phyloP scores from a whole-genome alignment of 2,329 filamentous ascomycete genomes.

The Cladosporium phlei region DNA sequence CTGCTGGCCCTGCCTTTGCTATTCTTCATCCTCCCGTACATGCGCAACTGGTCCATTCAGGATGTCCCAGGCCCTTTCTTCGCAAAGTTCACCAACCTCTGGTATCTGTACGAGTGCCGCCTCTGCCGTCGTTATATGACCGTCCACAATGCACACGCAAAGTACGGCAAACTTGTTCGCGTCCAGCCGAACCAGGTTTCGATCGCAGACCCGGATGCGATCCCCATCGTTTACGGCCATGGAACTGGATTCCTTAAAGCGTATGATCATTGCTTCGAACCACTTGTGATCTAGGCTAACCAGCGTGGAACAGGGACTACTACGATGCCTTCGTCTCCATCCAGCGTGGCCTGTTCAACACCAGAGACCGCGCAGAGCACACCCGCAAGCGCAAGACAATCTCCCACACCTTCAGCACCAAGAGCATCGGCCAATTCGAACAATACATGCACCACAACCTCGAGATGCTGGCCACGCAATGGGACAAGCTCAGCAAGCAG shows the following conservation, averaged over 20 bases:
- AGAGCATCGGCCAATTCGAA: conserved; percentile 70
- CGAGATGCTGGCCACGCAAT: conserved; percentile 65
- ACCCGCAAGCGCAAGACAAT: conserved; percentile 83
- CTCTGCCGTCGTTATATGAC: conserved; percentile 51
- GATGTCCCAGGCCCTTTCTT: conserved; percentile 60
- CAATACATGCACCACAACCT: conserved; percentile 82
- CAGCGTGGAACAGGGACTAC: conserved; percentile 8
- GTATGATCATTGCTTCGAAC: conserved; percentile 25
- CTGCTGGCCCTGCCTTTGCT: conserved; percentile 47
- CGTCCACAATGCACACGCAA: conserved; percentile 52
- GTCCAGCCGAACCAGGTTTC: conserved; percentile 37
- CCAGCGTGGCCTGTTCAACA: conserved; percentile 82
- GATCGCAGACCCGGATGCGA: conserved; percentile 73
- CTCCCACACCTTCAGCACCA: conserved; percentile 75
- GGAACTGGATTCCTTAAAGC: conserved; percentile 46
- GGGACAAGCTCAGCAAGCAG: conserved; percentile 56
- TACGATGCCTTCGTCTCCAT: conserved; percentile 87
- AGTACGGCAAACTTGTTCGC: conserved; percentile 37
- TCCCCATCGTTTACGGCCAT: conserved; percentile 68
- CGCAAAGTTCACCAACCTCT: conserved; percentile 69
- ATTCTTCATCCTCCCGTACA: conserved; percentile 57
- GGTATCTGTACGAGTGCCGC: conserved; percentile 64
- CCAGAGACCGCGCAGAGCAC: conserved; percentile 74
- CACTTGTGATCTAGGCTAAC: not conserved
- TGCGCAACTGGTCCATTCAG: conserved; percentile 52